These are phyloP conservation scores for Priceomyces melissophilus DNA, from an alignment of 805 yeast genomes.

Conservation along the genomic window DNA sequence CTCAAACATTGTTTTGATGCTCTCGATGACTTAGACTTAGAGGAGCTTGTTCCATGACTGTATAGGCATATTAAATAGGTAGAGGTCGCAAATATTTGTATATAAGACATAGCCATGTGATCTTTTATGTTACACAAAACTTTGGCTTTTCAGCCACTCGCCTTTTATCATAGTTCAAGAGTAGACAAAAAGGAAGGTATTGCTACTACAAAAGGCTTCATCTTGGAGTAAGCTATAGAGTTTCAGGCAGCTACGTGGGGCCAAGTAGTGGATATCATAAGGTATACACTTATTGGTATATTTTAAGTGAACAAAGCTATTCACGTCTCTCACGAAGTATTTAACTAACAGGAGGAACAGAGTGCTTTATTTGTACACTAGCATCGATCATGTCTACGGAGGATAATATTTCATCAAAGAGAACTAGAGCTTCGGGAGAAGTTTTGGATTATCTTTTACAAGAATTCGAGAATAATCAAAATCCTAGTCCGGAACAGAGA, in stretches of 20 bases:
- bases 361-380: background rate
- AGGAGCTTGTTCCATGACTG: slow-evolving; percentile 17
- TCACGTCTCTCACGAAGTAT: background rate
- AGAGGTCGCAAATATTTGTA: background rate
- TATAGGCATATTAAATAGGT: background rate
- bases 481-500: slow-evolving; percentile 71
- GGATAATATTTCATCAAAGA: slow-evolving; percentile 33
- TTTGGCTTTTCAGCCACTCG: background rate
- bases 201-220: no score
- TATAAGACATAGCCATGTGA: slow-evolving; percentile 3
- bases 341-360: background rate
- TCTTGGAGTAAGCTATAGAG: no score
- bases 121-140: slow-evolving; percentile 1
- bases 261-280: no score
- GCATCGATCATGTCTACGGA: slow-evolving; percentile 17
- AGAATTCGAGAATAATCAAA: slow-evolving; percentile 70
- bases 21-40: slow-evolving; percentile 26
- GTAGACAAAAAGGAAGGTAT: slow-evolving; percentile 1
- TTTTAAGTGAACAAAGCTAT: no score
- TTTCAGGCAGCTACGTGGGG: no score
- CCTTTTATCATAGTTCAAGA: background rate
- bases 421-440: slow-evolving; percentile 79
- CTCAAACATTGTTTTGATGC: slow-evolving; percentile 31
- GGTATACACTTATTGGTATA: no score
- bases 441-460: slow-evolving; percentile 63